Conservation (phyloP, 2,329 filamentous ascomycete species). For the Cadophora gregata region DNA sequence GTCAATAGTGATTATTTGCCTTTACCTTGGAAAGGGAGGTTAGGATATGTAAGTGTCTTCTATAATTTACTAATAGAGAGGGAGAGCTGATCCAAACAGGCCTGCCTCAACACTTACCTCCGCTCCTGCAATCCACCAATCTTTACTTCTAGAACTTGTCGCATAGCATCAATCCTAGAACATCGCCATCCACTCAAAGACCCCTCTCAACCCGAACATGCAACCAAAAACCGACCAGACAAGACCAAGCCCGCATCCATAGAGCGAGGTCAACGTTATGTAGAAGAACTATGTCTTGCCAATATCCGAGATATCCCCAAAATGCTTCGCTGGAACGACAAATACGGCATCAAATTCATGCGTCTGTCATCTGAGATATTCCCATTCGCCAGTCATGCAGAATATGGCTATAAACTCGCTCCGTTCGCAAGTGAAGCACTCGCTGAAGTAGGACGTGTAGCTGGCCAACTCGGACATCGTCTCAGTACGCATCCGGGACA, state of each 20-base stretch:
- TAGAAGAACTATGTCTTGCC: conserved; percentile 77
- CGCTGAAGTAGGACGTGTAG: conserved; percentile 76
- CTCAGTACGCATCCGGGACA: conserved; percentile 91
- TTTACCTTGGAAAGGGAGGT: conserved; percentile 85
- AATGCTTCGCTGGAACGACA: conserved; percentile 91
- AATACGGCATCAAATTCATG: conserved; percentile 91
- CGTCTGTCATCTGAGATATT: conserved; percentile 96
- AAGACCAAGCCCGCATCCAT: conserved; percentile 70
- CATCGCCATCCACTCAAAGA: conserved; percentile 83
- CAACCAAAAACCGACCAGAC: conserved; percentile 86
- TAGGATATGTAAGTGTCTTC: conserved; percentile 76
- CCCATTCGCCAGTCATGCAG: conserved; percentile 87
- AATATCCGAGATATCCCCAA: conserved; percentile 86
- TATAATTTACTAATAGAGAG: no score
- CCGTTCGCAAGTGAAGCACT: conserved; percentile 83
- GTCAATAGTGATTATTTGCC: conserved; percentile 85
- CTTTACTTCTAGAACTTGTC: conserved; percentile 90
- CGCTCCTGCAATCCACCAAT: conserved; percentile 81
- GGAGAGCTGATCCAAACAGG: conserved; percentile 55
- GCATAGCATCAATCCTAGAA: conserved; percentile 88
- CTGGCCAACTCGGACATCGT: conserved; percentile 80
- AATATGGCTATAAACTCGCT: conserved; percentile 84
- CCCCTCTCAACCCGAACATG: conserved; percentile 76
- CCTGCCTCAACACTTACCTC: conserved; percentile 91
- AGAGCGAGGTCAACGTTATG: conserved; percentile 71